Conservation (phyloP, 1,284 basidiomycete species). For the Cystobasidium pallidum region DNA sequence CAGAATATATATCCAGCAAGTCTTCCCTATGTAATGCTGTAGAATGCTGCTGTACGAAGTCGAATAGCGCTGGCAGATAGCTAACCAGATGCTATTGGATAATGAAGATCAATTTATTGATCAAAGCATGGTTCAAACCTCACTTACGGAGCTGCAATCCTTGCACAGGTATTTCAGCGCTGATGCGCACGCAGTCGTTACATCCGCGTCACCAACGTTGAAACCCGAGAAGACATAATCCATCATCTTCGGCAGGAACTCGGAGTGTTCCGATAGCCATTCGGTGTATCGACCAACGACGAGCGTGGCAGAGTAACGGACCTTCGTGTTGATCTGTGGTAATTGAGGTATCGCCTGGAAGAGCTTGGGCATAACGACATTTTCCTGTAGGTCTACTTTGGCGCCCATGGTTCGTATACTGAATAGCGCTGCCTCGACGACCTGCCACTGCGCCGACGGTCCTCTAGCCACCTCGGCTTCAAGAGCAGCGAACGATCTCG, state of each 20-base stretch:
- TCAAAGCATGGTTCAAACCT: too few species aligned
- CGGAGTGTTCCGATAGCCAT: constrained; percentile 90
- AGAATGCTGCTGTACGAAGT: constrained; percentile 79
- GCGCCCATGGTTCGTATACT: constrained; percentile 98
- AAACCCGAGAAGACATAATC: constrained; percentile 93
- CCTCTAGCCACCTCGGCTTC: constrained; percentile 54
- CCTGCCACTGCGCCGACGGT: constrained; percentile 72
- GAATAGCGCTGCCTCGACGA: constrained; percentile 96
- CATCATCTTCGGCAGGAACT: constrained; percentile 82
- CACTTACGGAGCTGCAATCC: constrained; percentile 84
- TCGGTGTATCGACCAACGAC: constrained; percentile 96
- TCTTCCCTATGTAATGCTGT: constrained; percentile 81
- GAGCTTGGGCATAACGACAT: constrained; percentile 86
- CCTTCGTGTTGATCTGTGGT: constrained; percentile 78
- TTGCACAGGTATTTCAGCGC: constrained; percentile 96
- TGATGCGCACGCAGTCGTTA: constrained; percentile 91
- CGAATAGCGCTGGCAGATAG: constrained; percentile 87
- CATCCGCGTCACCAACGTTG: constrained; percentile 62
- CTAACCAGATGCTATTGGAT: constrained; percentile 77
- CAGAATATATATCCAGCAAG: constrained; percentile 87
- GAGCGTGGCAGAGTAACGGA: constrained; percentile 92
- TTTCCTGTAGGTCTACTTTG: constrained; percentile 81
- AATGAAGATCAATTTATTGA: too few species aligned
- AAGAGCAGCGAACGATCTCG: constrained; percentile 57
- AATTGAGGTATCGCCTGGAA: constrained; percentile 91